Evolutionary conservation across 2,329 filamentous ascomycete species (phyloP).

Genomic region (Fusarium devonianum): DNA sequence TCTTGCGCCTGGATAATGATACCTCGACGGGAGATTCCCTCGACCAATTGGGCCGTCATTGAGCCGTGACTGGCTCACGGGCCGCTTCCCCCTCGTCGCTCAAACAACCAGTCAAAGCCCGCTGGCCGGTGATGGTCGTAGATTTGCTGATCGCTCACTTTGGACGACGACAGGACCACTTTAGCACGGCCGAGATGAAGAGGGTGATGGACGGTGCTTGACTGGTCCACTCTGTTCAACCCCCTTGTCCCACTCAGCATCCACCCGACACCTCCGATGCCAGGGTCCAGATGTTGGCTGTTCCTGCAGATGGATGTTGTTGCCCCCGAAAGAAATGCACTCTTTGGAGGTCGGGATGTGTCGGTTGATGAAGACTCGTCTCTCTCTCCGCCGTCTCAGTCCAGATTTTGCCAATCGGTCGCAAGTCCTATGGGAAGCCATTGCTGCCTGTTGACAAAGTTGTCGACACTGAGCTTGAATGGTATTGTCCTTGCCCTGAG

Average conservation of each 20-base stretch:
- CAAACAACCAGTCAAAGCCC: slow-evolving; percentile 26
- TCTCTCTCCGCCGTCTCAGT: not conserved
- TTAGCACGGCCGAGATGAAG: slow-evolving; percentile 39
- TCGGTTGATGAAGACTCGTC: not conserved
- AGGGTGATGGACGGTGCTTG: slow-evolving; percentile 30
- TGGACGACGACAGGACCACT: slow-evolving; percentile 33
- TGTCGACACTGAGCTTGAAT: not conserved
- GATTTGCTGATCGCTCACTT: slow-evolving; percentile 31
- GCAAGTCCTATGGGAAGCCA: no score
- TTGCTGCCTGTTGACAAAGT: not conserved
- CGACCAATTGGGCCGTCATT: slow-evolving; percentile 1
- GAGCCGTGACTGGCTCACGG: slow-evolving; percentile 7
- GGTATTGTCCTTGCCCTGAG: slow-evolving; percentile 19
- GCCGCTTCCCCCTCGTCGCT: slow-evolving; percentile 11
- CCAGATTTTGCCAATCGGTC: not conserved
- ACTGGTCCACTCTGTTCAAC: slow-evolving; percentile 29
- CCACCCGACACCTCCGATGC: slow-evolving; percentile 16
- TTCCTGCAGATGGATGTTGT: slow-evolving; percentile 5
- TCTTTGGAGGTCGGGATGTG: not conserved
- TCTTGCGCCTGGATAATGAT: not conserved
- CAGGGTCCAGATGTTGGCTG: slow-evolving; percentile 6
- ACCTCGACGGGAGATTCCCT: not conserved
- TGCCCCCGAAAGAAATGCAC: slow-evolving; percentile 1
- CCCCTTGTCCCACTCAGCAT: slow-evolving; percentile 11
- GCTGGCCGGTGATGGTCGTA: slow-evolving; percentile 20